Evolutionary conservation across 2,329 filamentous ascomycete genomes (phyloP).

Genomic region (Penicillium sp.): DNA sequence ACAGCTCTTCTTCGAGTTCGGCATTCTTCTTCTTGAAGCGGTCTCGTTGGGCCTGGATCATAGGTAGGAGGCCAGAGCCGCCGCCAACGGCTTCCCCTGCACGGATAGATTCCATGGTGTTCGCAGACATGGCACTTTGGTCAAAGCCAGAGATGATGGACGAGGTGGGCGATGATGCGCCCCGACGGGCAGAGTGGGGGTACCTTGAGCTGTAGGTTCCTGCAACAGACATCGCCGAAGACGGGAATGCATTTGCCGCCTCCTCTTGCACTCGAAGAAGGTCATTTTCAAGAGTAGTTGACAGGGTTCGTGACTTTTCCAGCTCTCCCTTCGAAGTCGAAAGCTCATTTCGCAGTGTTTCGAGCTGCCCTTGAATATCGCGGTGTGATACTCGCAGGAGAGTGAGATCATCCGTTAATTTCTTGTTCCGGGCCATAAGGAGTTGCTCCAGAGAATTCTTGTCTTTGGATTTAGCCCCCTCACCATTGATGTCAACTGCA

Average conservation of each 20-base stretch:
- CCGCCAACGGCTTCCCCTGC: slow-evolving; percentile 68
- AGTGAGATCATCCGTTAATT: slow-evolving; percentile 88
- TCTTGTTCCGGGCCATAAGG: slow-evolving; percentile 90
- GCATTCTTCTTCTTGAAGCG: slow-evolving; percentile 95
- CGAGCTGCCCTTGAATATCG: slow-evolving; percentile 77
- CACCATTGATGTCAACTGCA: slow-evolving; percentile 44
- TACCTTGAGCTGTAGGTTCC: slow-evolving; percentile 84
- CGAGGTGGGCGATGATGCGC: slow-evolving; percentile 81
- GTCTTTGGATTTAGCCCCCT: slow-evolving; percentile 58
- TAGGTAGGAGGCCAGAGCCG: slow-evolving; percentile 86
- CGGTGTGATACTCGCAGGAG: slow-evolving; percentile 90
- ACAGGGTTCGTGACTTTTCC: slow-evolving; percentile 78
- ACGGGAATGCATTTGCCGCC: slow-evolving; percentile 75
- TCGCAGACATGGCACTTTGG: slow-evolving; percentile 53
- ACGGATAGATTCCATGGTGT: slow-evolving; percentile 57
- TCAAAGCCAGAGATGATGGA: slow-evolving; percentile 99
- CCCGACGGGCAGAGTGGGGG: slow-evolving; percentile 67
- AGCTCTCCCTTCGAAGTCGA: slow-evolving; percentile 80
- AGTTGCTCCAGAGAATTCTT: slow-evolving; percentile 83
- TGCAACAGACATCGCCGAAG: slow-evolving; percentile 83
- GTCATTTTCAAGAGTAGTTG: slow-evolving; percentile 87
- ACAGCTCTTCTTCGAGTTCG: slow-evolving; percentile 85
- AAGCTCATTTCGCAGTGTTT: slow-evolving; percentile 78
- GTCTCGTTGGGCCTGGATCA: slow-evolving; percentile 97
- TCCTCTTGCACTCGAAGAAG: slow-evolving; percentile 83